Evolutionary conservation across 202 grass and related monocot species (phyloP), one percentile per base, ranked within the genome.

Genomic region (Schoenoplectus triqueter): DNA sequence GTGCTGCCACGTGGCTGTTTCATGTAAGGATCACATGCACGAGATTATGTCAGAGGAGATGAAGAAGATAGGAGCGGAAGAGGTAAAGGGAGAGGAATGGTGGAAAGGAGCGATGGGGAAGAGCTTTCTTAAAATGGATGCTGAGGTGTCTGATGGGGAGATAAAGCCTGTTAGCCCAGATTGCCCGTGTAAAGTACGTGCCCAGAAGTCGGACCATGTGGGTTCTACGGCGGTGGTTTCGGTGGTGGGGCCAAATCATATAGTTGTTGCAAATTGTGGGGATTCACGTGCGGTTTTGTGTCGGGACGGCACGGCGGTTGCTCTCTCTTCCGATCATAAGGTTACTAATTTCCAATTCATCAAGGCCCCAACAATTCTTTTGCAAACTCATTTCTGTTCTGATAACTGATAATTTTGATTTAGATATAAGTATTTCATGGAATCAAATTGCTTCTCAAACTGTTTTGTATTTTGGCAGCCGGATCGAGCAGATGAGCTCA

Each of bases 271-370:
- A 18, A 97, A 92, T 79, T 91, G 89, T 57, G 91, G 94, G 63
- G 94, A 97, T 67, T 97, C 94, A 1, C 94, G 94, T 46, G 94
- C 91, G 0, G 94, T 97, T 10, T 88, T 97, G 65, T 97, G 68
- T 5, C 89, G 91, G 46, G 73, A 71, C 42, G 91, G 91, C 73
- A 64, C 81, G 21, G 15, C 94, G 41, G 79, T 94, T 17, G 84
- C 88, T 9, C 85, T 97, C 13, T 97, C 91, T 39, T 61, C 89
- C 6, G 91, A 97, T 49, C 94, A 97, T 82, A 97, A 97, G 84
- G 94, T 97, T 63, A 22, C 44, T 69, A 63, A 21, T 10, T 5
- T 52, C 41, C 39, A 48, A 17, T 69, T 83, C 4, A 7, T 65
- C n/a, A 14, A 52, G n/a, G 3, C 4, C 41, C n/a, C 9, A 31